These are phyloP conservation scores for Astrocystis sublimbata DNA, from an alignment of 495 filamentous ascomycete genomes.

Conservation along the genomic window DNA sequence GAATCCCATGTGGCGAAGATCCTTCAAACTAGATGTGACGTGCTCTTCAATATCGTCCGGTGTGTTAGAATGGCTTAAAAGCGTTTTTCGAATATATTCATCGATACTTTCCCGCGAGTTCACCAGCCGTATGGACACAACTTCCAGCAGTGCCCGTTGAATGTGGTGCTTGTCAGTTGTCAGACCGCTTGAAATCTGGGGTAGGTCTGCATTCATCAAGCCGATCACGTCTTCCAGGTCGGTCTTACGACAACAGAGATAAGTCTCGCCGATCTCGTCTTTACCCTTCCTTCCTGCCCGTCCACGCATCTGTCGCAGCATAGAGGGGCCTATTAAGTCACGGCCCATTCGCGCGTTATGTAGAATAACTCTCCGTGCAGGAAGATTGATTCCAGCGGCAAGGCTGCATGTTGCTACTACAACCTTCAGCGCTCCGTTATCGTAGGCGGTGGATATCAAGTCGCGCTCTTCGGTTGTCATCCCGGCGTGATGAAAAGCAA, in stretches of 20 bases:
- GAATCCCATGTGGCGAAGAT: conserved; percentile 56
- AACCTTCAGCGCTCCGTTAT: conserved; percentile 66
- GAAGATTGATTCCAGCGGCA: conserved; percentile 81
- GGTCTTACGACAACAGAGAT: conserved; percentile 69
- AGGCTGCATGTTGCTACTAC: conserved; percentile 82
- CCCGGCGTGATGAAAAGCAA: conserved; percentile 82
- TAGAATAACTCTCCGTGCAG: conserved; percentile 75
- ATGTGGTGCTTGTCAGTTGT: conserved; percentile 68
- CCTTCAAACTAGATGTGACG: conserved; percentile 56
- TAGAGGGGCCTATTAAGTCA: conserved; percentile 73
- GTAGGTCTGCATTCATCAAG: conserved; percentile 72
- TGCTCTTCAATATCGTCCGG: conserved; percentile 46
- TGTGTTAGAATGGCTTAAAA: conserved; percentile 60
- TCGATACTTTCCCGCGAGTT: conserved; percentile 67
- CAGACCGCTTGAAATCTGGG: conserved; percentile 68
- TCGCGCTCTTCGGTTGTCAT: conserved; percentile 81
- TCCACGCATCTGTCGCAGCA: conserved; percentile 79
- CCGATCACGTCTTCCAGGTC: conserved; percentile 71
- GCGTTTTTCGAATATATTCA: conserved; percentile 69
- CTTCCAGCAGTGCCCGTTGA: conserved; percentile 72
- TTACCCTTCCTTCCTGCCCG: conserved; percentile 82
- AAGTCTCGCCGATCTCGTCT: conserved; percentile 78
- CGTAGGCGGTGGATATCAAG: conserved; percentile 70
- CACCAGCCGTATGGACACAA: conserved; percentile 69
- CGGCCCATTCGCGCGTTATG: conserved; percentile 77